Percentiles rank a stretch among this genome's conserved stretches.
Conservation (phyloP, 495 filamentous ascomycete genomes). For the Daldinia concentrica region DNA sequence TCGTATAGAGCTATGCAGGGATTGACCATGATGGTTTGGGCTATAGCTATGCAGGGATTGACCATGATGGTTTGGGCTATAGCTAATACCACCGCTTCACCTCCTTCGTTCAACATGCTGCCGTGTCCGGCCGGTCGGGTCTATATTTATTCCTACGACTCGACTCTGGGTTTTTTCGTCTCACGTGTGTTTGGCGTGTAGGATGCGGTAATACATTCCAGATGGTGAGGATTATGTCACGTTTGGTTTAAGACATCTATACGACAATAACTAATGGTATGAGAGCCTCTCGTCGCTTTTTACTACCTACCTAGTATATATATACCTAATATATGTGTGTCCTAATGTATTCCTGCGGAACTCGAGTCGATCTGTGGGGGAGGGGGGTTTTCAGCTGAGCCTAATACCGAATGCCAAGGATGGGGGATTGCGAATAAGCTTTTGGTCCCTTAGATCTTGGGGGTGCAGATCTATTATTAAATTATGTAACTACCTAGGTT, state of each 20-base stretch:
- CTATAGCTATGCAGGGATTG: background rate
- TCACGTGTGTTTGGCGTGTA: conserved; percentile 6
- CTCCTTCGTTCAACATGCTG: conserved; percentile 28
- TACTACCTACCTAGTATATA: too few relatives aligned
- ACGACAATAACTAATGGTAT: background rate
- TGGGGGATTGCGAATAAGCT: conserved; percentile 20
- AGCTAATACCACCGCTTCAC: conserved; percentile 4
- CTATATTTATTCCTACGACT: background rate
- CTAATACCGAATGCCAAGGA: conserved; percentile 2
- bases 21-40: background rate
- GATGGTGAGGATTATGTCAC: conserved; percentile 15
- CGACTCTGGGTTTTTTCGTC: conserved; percentile 1
- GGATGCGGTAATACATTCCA: conserved; percentile 27
- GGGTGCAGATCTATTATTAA: background rate
- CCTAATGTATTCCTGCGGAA: too few relatives aligned
- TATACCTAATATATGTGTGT: too few relatives aligned
- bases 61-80: conserved; percentile 1
- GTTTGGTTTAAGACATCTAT: background rate
- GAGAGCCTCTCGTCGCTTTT: background rate
- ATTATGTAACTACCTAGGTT: too few relatives aligned
- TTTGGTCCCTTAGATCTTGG: conserved; percentile 2
- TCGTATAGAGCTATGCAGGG: background rate
- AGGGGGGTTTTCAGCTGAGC: background rate
- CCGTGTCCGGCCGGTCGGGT: conserved; percentile 15
- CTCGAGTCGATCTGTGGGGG: background rate